Conservation (phyloP, 352 stramenopile genomes). For the Globisporangium polare region DNA sequence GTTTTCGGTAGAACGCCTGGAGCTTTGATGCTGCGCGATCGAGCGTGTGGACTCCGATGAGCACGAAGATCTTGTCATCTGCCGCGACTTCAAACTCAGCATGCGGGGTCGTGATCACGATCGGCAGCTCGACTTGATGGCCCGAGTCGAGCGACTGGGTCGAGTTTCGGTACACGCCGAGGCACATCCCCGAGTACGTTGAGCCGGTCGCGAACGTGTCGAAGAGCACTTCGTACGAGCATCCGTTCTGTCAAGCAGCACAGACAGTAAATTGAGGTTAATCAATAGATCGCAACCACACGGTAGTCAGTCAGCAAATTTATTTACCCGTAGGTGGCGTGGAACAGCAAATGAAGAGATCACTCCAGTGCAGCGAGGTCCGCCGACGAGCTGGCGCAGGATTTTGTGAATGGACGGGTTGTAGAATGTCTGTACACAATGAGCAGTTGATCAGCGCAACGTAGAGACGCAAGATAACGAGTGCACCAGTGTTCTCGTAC, state of each 20-base stretch:
- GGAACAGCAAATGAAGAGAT: conserved; percentile 62
- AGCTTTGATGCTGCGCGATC: conserved; percentile 56
- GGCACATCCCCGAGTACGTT: conserved; percentile 54
- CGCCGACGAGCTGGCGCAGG: conserved; percentile 72
- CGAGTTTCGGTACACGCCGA: conserved; percentile 72
- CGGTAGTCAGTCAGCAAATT: background rate
- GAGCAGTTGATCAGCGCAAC: background rate
- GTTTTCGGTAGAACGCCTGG: conserved; percentile 43
- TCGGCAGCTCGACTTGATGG: conserved; percentile 52
- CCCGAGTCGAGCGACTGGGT: conserved; percentile 39
- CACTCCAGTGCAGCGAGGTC: conserved; percentile 68
- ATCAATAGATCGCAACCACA: background rate
- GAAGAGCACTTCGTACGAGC: conserved; percentile 65
- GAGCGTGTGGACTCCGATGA: conserved; percentile 72
- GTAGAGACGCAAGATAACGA: background rate
- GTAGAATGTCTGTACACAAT: conserved; percentile 57
- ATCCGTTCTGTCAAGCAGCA: conserved; percentile 20
- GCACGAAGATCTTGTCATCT: conserved; percentile 62
- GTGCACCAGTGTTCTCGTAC: conserved; percentile 16
- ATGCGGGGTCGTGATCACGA: conserved; percentile 72
- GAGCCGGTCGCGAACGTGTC: conserved; percentile 47
- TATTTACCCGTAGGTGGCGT: conserved; percentile 33
- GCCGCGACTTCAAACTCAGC: conserved; percentile 42
- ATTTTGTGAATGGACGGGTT: conserved; percentile 87
- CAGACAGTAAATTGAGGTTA: background rate